Conservation (phyloP, 2,329 filamentous ascomycete species). For the Phyllosticta paracitricarpa region DNA sequence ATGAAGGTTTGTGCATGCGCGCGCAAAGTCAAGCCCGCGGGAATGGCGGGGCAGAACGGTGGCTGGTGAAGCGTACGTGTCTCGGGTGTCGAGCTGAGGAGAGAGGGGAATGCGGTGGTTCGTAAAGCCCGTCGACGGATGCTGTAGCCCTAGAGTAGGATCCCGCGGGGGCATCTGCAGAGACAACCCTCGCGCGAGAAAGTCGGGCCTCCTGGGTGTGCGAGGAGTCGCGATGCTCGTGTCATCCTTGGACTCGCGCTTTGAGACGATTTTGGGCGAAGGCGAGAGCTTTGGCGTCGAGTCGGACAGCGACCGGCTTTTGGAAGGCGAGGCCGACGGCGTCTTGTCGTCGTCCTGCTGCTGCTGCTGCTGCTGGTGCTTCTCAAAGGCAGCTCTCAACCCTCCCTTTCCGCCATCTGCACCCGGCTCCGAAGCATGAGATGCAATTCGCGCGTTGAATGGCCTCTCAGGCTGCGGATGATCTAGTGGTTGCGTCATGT, state of each 20-base stretch:
- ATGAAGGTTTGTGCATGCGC: conserved; percentile 87
- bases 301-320: conserved; percentile 36
- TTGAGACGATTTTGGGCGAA: conserved; percentile 31
- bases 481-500: conserved; percentile 9
- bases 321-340: conserved; percentile 28
- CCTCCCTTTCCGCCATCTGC: conserved; percentile 3
- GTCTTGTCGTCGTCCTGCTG: conserved; percentile 14
- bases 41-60: conserved; percentile 84
- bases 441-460: conserved; percentile 1
- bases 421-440: not conserved
- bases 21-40: conserved; percentile 82
- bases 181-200: conserved; percentile 54
- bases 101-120: conserved; percentile 59
- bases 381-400: conserved; percentile 5
- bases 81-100: conserved; percentile 74
- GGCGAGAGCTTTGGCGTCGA: conserved; percentile 34
- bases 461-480: conserved; percentile 5
- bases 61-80: conserved; percentile 77
- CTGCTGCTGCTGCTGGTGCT: not conserved
- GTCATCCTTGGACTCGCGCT: conserved; percentile 37
- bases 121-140: conserved; percentile 37
- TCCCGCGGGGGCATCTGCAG: conserved; percentile 57
- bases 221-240: conserved; percentile 31
- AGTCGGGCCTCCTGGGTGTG: conserved; percentile 62
- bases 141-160: conserved; percentile 26